Evolutionary conservation across 2,329 filamentous ascomycete species (phyloP).

Genomic region (Aspergillus fumigatiaffinis): DNA sequence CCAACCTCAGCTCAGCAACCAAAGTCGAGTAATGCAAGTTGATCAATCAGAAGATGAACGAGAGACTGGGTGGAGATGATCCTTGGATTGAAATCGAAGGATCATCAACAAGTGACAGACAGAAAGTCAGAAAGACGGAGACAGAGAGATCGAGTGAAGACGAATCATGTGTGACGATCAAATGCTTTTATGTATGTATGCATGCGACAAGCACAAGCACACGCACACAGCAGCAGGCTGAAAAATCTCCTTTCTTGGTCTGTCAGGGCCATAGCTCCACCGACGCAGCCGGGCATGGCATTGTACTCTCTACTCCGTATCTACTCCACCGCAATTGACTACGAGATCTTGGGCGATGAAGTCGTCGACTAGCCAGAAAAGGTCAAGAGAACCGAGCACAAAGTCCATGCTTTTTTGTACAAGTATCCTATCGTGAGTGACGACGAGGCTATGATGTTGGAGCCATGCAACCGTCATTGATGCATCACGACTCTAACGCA

Average conservation of each 20-base stretch:
- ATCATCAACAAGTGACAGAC: slow-evolving; percentile 1
- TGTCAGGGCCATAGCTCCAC: background rate
- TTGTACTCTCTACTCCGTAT: no score
- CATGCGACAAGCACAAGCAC: background rate
- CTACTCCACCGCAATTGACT: no score
- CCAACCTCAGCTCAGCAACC: no score
- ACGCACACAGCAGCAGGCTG: background rate
- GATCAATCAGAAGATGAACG: background rate
- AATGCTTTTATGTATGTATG: background rate
- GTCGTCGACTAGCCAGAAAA: no score
- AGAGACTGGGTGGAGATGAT: slow-evolving; percentile 10
- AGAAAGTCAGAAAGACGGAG: background rate
- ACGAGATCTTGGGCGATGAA: no score
- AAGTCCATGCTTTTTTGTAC: background rate
- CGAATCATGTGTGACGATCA: background rate
- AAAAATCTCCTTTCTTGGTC: background rate
- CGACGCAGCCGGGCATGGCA: no score
- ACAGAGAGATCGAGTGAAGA: background rate
- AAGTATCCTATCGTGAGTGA: background rate
- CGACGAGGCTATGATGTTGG: background rate
- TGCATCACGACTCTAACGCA: background rate
- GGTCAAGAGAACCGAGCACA: background rate
- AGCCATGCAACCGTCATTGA: background rate
- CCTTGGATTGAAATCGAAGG: slow-evolving; percentile 3
- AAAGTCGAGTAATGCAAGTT: no score